phyloP scores from a whole-genome alignment of 805 yeast genomes.

The Yamadazyma ubonensis region DNA sequence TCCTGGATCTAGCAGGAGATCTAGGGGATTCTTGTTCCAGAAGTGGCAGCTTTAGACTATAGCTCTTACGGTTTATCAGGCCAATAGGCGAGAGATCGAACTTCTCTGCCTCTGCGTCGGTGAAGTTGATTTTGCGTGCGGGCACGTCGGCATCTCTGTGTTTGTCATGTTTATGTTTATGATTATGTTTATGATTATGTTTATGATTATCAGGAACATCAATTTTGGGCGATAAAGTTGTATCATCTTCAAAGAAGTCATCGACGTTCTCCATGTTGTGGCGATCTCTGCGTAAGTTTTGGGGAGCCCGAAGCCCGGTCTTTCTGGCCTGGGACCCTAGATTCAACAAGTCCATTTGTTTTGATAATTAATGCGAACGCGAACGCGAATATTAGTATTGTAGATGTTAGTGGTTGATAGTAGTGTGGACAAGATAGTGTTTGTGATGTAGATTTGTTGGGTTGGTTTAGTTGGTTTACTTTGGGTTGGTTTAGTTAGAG shows the following conservation, averaged over 20 bases:
- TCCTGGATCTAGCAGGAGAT: too few species aligned
- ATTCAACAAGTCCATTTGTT: slow-evolving; percentile 39
- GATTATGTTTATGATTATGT: neutral
- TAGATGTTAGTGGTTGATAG: too few species aligned
- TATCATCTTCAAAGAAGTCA: slow-evolving; percentile 57
- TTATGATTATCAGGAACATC: neutral
- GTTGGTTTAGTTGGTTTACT: too few species aligned
- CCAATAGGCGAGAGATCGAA: slow-evolving; percentile 31
- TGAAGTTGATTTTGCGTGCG: slow-evolving; percentile 37
- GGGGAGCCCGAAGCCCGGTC: slow-evolving; percentile 55
- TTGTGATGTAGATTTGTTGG: too few species aligned
- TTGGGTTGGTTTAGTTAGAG: too few species aligned
- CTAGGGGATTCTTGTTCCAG: slow-evolving; percentile 10
- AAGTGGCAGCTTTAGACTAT: slow-evolving; percentile 22
- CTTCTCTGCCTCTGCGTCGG: slow-evolving; percentile 32
- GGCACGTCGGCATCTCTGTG: too few species aligned
- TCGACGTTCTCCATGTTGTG: slow-evolving; percentile 68
- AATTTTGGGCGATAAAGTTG: neutral
- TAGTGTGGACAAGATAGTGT: too few species aligned
- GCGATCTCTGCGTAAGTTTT: slow-evolving; percentile 50
- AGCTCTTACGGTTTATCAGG: neutral
- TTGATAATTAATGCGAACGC: slow-evolving; percentile 1
- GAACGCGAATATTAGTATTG: slow-evolving; percentile 7
- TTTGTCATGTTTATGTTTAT: too few species aligned
- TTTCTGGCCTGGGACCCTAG: slow-evolving; percentile 65